Base-by-base conservation (phyloP, 2,329 filamentous ascomycete species). In the Nothophoma quercina region DNA sequence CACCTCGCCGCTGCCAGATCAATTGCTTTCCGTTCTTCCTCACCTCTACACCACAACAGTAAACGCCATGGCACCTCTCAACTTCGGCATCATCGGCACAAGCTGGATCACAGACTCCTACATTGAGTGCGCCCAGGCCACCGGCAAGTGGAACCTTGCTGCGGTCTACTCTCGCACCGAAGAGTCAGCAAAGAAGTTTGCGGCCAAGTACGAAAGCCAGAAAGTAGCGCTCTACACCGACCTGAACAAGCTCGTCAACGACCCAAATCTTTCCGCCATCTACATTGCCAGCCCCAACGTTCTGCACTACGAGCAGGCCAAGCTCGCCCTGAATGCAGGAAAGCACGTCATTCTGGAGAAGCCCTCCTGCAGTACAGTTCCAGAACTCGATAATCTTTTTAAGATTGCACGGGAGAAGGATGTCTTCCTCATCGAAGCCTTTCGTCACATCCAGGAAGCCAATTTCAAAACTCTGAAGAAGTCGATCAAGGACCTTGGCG, bases 341-440 rank as follows among this genome's bases (percentile, higher is more conserved):
- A 81, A 81, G 59, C 74, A 81, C 60, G 78, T 81, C 53, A 72
- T 81, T 23, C 65, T 81, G n/a, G 79, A 81, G 62, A 81, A 81
- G 61, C 79, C 79, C 5, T 75, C 77, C 0, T 78, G 77, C 21
- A 75, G 71, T 19, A 81, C 74, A 1, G 59, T 69, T 21, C 56
- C 62, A 2, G 77, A 81, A 56, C 69, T 80, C 3, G 71, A 78
- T 28, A 67, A 75, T 22, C 65, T 81, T 10, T 79, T 79, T 64
- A 56, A 60, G 13, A 64, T 76, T 12, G 77, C 78, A 1, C 69
- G 75, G 34, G 63, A 69, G 29, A 72, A 79, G 18, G 65, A 68
- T 13, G 70, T 79, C 8, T 75, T 77, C 54, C 62, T 81, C 12
- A 72, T 81, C 50, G 79, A 81, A 66, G 79, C 79, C 13, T 80